phyloP scores from a whole-genome alignment of 164 flowering plant genomes.

The Dillenia turbinata region DNA sequence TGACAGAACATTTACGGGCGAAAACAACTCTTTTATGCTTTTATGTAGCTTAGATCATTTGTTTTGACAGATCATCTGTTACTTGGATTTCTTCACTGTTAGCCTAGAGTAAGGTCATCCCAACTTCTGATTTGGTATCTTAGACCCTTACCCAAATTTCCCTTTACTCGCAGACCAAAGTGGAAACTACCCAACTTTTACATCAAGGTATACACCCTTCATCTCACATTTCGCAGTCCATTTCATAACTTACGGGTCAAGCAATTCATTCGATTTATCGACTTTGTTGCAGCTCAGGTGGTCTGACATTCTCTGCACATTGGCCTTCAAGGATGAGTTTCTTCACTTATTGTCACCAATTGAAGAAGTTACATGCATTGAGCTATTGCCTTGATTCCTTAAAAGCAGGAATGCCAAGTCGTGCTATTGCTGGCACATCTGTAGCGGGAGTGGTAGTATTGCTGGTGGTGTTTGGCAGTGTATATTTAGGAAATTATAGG shows the following conservation, averaged over 20 bases:
- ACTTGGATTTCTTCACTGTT: no score
- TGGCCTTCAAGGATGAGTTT: slow-evolving; percentile 4
- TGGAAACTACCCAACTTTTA: slow-evolving; percentile 41
- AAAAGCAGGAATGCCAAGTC: slow-evolving; percentile 54
- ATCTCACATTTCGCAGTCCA: not conserved
- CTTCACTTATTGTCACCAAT: slow-evolving; percentile 2
- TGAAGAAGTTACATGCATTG: slow-evolving; percentile 2
- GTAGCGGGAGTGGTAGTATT: slow-evolving; percentile 36
- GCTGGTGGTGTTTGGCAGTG: slow-evolving; percentile 28
- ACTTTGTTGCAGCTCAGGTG: slow-evolving; percentile 56
- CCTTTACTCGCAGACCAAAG: slow-evolving; percentile 40
- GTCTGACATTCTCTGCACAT: slow-evolving; percentile 18
- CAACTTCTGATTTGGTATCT: not conserved
- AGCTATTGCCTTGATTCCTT: slow-evolving; percentile 13
- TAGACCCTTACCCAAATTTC: not conserved
- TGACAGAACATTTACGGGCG: no score
- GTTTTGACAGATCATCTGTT: no score
- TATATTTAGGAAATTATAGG: slow-evolving; percentile 34
- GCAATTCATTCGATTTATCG: slow-evolving; percentile 2
- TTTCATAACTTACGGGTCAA: slow-evolving; percentile 6
- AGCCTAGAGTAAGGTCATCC: no score
- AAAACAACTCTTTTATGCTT: no score
- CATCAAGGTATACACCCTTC: slow-evolving; percentile 34
- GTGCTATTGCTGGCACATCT: slow-evolving; percentile 62
- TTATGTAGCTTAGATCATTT: no score